Evolutionary conservation across 140 eudicot species (phyloP).

Genomic region (Senecio squalidus): DNA sequence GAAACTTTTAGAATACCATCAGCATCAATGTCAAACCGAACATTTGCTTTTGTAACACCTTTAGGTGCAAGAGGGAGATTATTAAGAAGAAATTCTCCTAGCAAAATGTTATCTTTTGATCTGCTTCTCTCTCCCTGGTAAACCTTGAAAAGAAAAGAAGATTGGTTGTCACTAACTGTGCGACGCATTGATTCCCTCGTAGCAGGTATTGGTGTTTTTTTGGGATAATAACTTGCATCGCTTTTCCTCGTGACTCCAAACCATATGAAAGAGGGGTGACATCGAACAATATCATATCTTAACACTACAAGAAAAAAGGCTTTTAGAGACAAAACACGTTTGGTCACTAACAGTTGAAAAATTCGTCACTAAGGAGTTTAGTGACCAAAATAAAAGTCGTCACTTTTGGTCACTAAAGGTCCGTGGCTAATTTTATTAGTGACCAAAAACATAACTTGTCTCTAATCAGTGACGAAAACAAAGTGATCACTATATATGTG

Average conservation of each 20-base stretch:
- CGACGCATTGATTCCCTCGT: background rate
- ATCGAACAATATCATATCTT: background rate
- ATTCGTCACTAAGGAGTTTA: too few relatives aligned
- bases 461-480: too few relatives aligned
- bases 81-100: background rate
- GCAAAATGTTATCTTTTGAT: background rate
- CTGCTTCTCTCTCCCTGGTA: background rate
- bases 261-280: background rate
- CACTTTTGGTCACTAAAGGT: too few relatives aligned
- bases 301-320: too few relatives aligned
- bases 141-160: background rate
- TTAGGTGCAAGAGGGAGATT: background rate
- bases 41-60: background rate
- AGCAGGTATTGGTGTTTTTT: background rate
- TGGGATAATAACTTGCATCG: background rate
- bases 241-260: background rate
- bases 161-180: background rate
- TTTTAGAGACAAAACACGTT: too few relatives aligned
- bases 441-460: too few relatives aligned
- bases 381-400: too few relatives aligned
- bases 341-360: too few relatives aligned
- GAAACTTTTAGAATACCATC: background rate
- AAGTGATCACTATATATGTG: too few relatives aligned
- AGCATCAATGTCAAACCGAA: background rate
- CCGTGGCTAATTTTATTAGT: too few relatives aligned